phyloP scores from a whole-genome alignment of 345 rosid species.

The Murraya koenigii region DNA sequence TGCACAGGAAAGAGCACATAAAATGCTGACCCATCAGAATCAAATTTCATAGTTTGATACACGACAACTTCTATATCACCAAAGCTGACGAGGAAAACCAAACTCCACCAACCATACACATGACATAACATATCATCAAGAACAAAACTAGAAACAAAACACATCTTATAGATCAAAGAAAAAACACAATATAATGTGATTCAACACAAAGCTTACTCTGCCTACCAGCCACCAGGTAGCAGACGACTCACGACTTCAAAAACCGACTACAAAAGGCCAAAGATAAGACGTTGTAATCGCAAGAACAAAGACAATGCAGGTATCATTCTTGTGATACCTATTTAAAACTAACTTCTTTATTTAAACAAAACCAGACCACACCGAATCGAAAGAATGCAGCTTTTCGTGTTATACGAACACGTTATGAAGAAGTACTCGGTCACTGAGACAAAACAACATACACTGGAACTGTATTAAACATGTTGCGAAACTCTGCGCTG shows the following conservation, averaged over 20 bases:
- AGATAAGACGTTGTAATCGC: constrained; percentile 11
- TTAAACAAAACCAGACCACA: constrained; percentile 16
- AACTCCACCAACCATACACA: constrained; percentile 13
- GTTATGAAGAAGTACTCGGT: constrained; percentile 23
- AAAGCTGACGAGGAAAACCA: constrained; percentile 4
- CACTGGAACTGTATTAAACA: constrained; percentile 37
- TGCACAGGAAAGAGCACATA: constrained; percentile 23
- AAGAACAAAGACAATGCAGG: constrained; percentile 26
- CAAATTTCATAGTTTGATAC: constrained; percentile 3
- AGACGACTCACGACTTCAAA: constrained; percentile 21
- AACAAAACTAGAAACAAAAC: not conserved
- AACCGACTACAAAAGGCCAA: constrained; percentile 10
- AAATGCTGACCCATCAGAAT: constrained; percentile 5
- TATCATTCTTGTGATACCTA: not conserved
- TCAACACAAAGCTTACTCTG: constrained; percentile 22
- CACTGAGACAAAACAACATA: constrained; percentile 52
- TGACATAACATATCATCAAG: not conserved
- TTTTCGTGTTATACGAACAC: not conserved
- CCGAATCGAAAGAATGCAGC: constrained; percentile 27
- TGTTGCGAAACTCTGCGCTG: constrained; percentile 10
- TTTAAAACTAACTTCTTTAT: constrained; percentile 4
- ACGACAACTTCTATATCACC: not conserved
- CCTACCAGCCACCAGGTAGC: constrained; percentile 18
- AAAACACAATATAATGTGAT: not conserved
- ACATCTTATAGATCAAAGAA: not conserved